Conservation (phyloP, 805 yeast genomes). For the Ogataea pilisensis region DNA sequence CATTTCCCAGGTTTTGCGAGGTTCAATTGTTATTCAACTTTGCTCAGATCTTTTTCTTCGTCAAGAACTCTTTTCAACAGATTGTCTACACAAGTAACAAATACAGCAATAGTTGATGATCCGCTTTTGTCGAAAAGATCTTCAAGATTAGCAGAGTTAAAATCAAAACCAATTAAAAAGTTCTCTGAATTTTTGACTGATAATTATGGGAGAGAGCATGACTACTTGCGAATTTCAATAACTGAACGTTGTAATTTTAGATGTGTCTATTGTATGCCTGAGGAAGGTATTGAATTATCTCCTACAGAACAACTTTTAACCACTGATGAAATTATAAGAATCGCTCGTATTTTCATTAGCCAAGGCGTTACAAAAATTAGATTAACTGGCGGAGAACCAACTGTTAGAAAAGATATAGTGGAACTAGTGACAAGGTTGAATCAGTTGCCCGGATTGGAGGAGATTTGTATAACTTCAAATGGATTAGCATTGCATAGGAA, state of each 20-base stretch:
- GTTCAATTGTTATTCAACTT: no score
- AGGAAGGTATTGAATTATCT: constrained; percentile 48
- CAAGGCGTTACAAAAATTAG: constrained; percentile 50
- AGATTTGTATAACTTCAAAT: constrained; percentile 49
- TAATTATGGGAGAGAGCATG: constrained; percentile 40
- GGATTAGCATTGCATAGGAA: constrained; percentile 49
- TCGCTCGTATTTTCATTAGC: constrained; percentile 41
- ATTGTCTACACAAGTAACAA: background rate
- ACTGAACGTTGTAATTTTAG: constrained; percentile 48
- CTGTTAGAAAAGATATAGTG: constrained; percentile 47
- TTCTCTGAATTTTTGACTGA: constrained; percentile 43
- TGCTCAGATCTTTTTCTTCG: background rate
- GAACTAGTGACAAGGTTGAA: constrained; percentile 38
- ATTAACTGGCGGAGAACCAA: constrained; percentile 56
- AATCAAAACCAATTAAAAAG: constrained; percentile 19
- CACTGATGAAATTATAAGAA: constrained; percentile 39
- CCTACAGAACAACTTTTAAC: constrained; percentile 38
- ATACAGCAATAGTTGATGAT: background rate
- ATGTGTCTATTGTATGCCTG: constrained; percentile 54
- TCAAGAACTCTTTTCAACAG: background rate
- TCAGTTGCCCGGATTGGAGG: constrained; percentile 38
- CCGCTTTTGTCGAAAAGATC: background rate
- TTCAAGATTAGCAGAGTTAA: constrained; percentile 10
- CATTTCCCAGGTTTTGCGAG: background rate
- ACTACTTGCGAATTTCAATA: constrained; percentile 46